Base-by-base conservation (phyloP, 2,329 filamentous ascomycete genomes). In the Myriangium duriaei region DNA sequence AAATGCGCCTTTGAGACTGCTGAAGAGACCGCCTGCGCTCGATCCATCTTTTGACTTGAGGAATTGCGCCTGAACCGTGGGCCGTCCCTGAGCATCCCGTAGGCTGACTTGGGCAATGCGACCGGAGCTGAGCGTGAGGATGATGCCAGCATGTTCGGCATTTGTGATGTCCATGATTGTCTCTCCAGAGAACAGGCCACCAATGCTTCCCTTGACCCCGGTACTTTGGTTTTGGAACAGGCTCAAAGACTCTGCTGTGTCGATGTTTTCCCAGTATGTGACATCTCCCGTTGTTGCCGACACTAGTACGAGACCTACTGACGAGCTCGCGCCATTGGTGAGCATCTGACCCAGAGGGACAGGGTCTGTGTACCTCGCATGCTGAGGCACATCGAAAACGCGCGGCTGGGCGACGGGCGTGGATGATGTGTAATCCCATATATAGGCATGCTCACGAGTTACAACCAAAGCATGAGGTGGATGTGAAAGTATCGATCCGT, bases 211-310 rank as follows among this genome's bases (percentile, higher is more conserved):
- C 51, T 92, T 84, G 11, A 93, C 74, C 11, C 83, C 83, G 46
- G 77, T 79, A 47, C 81, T 77, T 51, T 83, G 81, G 54, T 92
- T 81, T 47, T 81, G 79, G 51, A 88, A 82, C 29, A 92, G 74
- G 45, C 82, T 83, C 39, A 92, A 70, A 1, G 84, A 85, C 28
- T 86, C 82, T 7, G 85, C 86, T 57, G 78, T 86, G 40, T 88
- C 86, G 45, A 96, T 82, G 28, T 85, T 92, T 56, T 96, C 91
- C 86, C 91, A 96, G 58, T 91, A 96, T 31, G 84, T 79, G 37
- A 96, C 76, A 57, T 79, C 87, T 37, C 91, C 91, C 34, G 71
- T 86, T 12, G 74, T 74, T 10, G 88, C 82, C 63, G 88, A 83
- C 26, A 96, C 71, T 26, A 95, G 73, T 17, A 98, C 75, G 26